Base-by-base conservation (phyloP, 2,329 filamentous ascomycete species). In the Elsinoe necatrix region DNA sequence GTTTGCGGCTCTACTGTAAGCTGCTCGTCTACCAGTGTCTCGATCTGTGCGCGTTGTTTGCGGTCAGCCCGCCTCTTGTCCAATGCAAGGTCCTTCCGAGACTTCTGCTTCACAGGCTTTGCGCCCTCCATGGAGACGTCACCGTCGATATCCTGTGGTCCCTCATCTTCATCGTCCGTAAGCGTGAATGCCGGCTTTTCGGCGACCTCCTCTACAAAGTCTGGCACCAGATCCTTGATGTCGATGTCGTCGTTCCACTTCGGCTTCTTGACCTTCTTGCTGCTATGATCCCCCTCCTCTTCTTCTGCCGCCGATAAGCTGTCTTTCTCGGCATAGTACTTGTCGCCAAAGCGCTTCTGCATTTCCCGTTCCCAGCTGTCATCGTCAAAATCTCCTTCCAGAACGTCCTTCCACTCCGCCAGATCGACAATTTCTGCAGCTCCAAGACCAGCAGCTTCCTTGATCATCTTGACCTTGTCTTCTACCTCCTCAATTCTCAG, bases 211-310 rank as follows among this genome's bases (percentile, higher is more conserved):
- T 89, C 87, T 18, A 88, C 82, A 67, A 95, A 95, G 60, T 95
- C 89, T 1, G 89, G 90, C 25, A 95, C 75, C 52, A 96, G 79
- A 69, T 95, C 92, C 60, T 87, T 89, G 74, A 98, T 97, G 68
- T 97, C 91, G 64, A 98, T 96, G 68, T 98, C 93, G 66, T 97
- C 90, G 65, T 96, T 89, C 86, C 92, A 98, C 61, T 83, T 87
- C 8, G 89, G 89, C 73, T 95, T 95, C 77, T 88, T 89, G 61
- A 78, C 78, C 66, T 79, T 84, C 62, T 82, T 83, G 67, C 81
- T 83, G 68, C 81, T 83, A 55, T 67, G 71, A 51, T 67, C 57
- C 48, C 59, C 60, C 20, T 61, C 71, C 16, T 73, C 72, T 39
- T 74, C 80, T 50, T 60, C 61, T 4, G 25, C 14, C 1, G 59